Evolutionary conservation across 1,284 basidiomycete genomes (phyloP), one percentile per base, ranked within the genome.

Genomic region (Fomes fomentarius): DNA sequence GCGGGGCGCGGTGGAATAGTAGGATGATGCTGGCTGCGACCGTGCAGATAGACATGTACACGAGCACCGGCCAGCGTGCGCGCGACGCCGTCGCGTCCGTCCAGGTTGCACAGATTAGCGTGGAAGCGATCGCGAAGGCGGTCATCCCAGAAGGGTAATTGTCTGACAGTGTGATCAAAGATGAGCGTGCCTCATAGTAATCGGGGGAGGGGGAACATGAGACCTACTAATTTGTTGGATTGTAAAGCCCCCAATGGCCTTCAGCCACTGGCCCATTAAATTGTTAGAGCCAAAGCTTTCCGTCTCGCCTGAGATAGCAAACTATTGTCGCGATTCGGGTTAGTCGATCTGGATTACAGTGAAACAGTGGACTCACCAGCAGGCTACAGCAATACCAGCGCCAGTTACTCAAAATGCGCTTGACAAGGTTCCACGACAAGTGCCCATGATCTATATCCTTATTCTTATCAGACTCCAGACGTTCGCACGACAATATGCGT

Each of bases 191-290:
- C 7, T n/a, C 9, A 9, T 2, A n/a, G n/a, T n/a, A n/a, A n/a
- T n/a, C n/a, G n/a, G n/a, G n/a, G n/a, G n/a, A n/a, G n/a, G 21
- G 6, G 25, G 3, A 1, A 25, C 8, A 44, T 38, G 54, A 35
- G 6, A 43, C 71, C 50, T 46, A 80, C 83, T 81, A 17, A 80
- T 78, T 66, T 87, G 83, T 58, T 84, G 81, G 3, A 86, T 78
- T 12, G 80, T 78, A 66, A 81, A 87, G 1, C 81, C 81, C 9
- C 83, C 81, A 15, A 81, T 76, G 10, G 81, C 76, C 62, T 84
- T 83, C 48, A 89, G 75, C 84, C 85, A 90, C 63, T 89, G 86
- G 9, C 87, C 85, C 86, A 89, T 89, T 33, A 89, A 69, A 67
- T 86, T 86, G 65, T 89, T 91, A 30, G 84, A 83, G 6, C 87